Evolutionary conservation across 805 yeast genomes (phyloP), one percentile per base, ranked within the genome.

Genomic region (Priceomyces melissophilus): DNA sequence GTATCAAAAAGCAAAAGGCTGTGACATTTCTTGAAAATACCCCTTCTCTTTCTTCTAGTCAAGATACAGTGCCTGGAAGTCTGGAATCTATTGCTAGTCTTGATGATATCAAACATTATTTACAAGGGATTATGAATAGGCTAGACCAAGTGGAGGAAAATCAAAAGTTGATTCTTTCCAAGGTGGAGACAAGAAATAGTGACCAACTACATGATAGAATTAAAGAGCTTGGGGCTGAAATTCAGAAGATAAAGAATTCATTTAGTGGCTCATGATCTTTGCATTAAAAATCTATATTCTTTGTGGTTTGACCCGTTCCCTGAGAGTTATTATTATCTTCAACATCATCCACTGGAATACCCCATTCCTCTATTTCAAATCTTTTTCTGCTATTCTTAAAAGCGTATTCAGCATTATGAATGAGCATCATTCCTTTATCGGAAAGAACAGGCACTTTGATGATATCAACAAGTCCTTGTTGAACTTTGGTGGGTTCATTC

Each of bases 291-390:
- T 67, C 72, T 11, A 67, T 58, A 43, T 57, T 54, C 49, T 66
- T 63, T 5, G 62, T 59, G 14, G 71, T 63, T 39, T 60, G 57
- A 29, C 48, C 54, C 30, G 30, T 43, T 32, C 10, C 20, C 37
- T 42, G 41, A 14, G 45, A 31, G 3, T 33, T 39, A 4, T 66
- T 75, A 11, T 73, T 55, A 10, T 53, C 83, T n/a, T 73, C 85
- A 17, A 35, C 38, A 43, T 84, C 95, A 42, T 89, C 96, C 2
- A 91, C 96, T 0, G 99, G 98, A 38, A 93, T 93, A n/a, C 96
- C 87, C 96, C 96, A 93, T 54, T 82, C 87, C 49, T 87, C 91
- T 39, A 93, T 83, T 54, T 87, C 96, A 57, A 91, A 88, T 52
- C 76, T 81, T 60, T 81, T 79, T 47, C 85, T 76, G 10, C 96